Evolutionary conservation across 106 monocot genomes (phyloP).

Genomic region (Dioscorea zingiberensis): DNA sequence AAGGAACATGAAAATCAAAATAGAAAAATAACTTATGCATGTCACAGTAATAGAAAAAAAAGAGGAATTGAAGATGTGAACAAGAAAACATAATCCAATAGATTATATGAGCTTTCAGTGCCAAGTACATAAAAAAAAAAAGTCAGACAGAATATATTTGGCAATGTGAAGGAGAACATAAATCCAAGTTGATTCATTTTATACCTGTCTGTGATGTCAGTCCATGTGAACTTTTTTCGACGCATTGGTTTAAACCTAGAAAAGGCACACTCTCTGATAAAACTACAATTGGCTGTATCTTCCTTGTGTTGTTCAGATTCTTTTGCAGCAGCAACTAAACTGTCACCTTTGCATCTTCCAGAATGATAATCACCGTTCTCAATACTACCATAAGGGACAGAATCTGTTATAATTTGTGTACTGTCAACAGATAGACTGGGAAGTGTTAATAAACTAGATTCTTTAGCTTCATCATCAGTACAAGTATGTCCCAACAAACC

Average conservation of each 20-base stretch:
- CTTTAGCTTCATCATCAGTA: slow-evolving; percentile 5
- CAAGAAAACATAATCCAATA: no score
- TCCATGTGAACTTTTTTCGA: slow-evolving; percentile 56
- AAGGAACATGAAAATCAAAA: not conserved
- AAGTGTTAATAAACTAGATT: slow-evolving; percentile 9
- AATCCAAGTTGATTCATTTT: not conserved
- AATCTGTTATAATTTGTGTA: slow-evolving; percentile 3
- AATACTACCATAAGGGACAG: not conserved
- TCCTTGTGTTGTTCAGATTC: slow-evolving; percentile 19
- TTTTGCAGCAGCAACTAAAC: not conserved
- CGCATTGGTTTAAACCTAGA: slow-evolving; percentile 27
- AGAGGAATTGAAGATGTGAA: not conserved
- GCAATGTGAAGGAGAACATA: not conserved
- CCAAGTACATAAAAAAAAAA: no score
- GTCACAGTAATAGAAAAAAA: not conserved
- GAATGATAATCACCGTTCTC: slow-evolving; percentile 13
- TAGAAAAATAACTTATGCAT: no score
- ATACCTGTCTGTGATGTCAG: slow-evolving; percentile 76
- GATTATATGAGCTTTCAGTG: no score
- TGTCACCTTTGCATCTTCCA: slow-evolving; percentile 3
- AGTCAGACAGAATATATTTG: not conserved
- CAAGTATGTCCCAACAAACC: not conserved
- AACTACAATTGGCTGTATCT: slow-evolving; percentile 19
- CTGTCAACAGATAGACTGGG: slow-evolving; percentile 5
- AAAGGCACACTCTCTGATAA: slow-evolving; percentile 34